Evolutionary conservation across 768 basidiomycete genomes (phyloP), one percentile per base, ranked within the genome.

Genomic region (Lentinula aciculospora): DNA sequence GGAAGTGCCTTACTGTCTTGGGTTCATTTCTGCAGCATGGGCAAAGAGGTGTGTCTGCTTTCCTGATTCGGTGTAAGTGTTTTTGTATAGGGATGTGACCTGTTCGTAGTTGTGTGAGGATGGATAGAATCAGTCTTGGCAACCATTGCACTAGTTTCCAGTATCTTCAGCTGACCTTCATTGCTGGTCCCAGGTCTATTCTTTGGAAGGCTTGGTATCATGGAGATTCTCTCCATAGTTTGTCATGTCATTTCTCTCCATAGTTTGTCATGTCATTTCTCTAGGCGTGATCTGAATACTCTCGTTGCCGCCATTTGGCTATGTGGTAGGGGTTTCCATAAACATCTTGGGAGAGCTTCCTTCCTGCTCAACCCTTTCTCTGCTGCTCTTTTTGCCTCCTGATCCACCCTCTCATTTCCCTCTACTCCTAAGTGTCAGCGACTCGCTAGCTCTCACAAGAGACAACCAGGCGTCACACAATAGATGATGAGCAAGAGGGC

Each of bases 41-140:
- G n/a, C 62, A 65, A 9, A 57, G 8, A 1, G 66, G 64, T 0
- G 64, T 49, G 50, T 67, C 60, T 0, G 57, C 45, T 27, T 58
- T 58, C 2, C 37, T n/a, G 51, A 69, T 63, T 25, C 56, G 23
- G 34, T 65, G 0, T n/a, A n/a, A n/a, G n/a, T n/a, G n/a, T n/a
- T n/a, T n/a, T n/a, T n/a, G n/a, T n/a, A n/a, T n/a, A n/a, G 66
- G 66, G 9, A 56, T 58, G 48, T 74, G 73, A 2, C 68, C 68
- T 2, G 68, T 68, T 9, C 70, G 59, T 1, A 74, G 66, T 48
- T 73, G 72, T 28, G 68, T 57, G 10, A 72, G 61, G 1, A 68
- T 8, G 7, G 56, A 47, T 13, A 63, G 60, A 13, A 66, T 60
- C 9, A 42, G 31, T 7, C 63, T 51, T 0, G 64, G 63, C 7